Base-by-base conservation (phyloP, 768 basidiomycete genomes). In the Boletus sensibilis region DNA sequence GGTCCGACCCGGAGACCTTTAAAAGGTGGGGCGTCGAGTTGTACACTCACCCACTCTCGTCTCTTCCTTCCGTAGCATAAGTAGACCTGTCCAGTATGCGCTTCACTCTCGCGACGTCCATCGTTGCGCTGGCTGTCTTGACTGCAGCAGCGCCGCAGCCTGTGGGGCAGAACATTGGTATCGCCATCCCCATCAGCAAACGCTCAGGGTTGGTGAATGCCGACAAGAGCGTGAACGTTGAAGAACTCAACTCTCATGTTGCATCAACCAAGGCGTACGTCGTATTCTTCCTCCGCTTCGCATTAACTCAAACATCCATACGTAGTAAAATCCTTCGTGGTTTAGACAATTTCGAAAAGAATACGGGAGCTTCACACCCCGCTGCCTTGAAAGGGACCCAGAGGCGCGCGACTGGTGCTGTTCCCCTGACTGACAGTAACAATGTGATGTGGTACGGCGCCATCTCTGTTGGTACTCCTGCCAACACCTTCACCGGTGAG, bases 381-480 rank as follows among this genome's bases (percentile, higher is more conserved):
- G 42, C 54, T 38, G 49, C 42, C 4, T 21, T 13, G 29, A 25
- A 21, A 12, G 37, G 47, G 5, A 9, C 7, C 5, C 42, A 50
- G 21, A 52, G 18, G 20, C 50, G 50, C 2, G 43, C 11, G 18
- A 27, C 39, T 10, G 45, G 43, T 27, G 25, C 33, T 16, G 35
- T 31, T 5, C 0, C n/a, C 16, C 39, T 65, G 35, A 56, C 18
- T 3, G 5, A 35, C 12, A 0, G 37, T 5, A 3, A 14, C 5
- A n/a, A 5, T 14, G 3, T 14, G 5, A n/a, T 56, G 5, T 65
- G 61, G 61, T 65, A 41, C 8, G 55, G 61, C n/a, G 23, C 27
- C 11, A 54, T 65, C n/a, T 20, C 27, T 20, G 53, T 57, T 13
- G 64, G 64, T 9, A 60, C 53, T 21, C 64, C 64, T 21, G 0